Evolutionary conservation across 1,284 basidiomycete species (phyloP).

Genomic region (Ceratobasidium sp.): DNA sequence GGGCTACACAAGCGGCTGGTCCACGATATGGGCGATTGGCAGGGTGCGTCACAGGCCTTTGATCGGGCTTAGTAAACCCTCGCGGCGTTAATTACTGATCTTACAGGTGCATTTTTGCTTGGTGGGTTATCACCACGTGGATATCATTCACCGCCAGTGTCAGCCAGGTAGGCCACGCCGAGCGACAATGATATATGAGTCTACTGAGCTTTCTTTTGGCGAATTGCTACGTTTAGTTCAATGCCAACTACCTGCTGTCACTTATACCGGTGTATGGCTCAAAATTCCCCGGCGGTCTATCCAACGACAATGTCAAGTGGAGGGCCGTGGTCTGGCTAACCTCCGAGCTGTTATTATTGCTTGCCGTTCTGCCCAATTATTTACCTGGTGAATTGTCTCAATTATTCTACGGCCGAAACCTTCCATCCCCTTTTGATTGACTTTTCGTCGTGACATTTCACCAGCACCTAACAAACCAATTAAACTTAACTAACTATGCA

Average conservation of each 20-base stretch:
- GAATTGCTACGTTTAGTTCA: slow-evolving; percentile 44
- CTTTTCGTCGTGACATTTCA: neutral
- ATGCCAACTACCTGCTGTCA: slow-evolving; percentile 55
- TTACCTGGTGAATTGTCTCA: slow-evolving; percentile 49
- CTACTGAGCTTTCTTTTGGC: no score
- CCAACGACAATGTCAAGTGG: slow-evolving; percentile 55
- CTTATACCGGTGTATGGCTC: slow-evolving; percentile 54
- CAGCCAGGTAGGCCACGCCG: slow-evolving; percentile 49
- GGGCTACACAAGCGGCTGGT: slow-evolving; percentile 57
- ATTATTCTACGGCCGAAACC: neutral
- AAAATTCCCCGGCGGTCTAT: slow-evolving; percentile 55
- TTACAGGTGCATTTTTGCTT: slow-evolving; percentile 56
- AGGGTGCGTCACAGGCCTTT: slow-evolving; percentile 38
- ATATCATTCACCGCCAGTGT: slow-evolving; percentile 55
- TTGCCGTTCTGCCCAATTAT: slow-evolving; percentile 55
- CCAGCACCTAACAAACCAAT: neutral
- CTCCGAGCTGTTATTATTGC: slow-evolving; percentile 52
- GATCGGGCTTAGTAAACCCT: neutral
- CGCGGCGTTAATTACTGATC: neutral
- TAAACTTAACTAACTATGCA: neutral
- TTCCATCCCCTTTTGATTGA: neutral
- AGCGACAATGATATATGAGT: neutral
- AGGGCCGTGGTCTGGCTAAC: slow-evolving; percentile 56
- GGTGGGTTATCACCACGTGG: slow-evolving; percentile 56
- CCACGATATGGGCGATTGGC: slow-evolving; percentile 54